Conservation (phyloP, 176 grass and related monocot species). For the Aegilops umbellulata region DNA sequence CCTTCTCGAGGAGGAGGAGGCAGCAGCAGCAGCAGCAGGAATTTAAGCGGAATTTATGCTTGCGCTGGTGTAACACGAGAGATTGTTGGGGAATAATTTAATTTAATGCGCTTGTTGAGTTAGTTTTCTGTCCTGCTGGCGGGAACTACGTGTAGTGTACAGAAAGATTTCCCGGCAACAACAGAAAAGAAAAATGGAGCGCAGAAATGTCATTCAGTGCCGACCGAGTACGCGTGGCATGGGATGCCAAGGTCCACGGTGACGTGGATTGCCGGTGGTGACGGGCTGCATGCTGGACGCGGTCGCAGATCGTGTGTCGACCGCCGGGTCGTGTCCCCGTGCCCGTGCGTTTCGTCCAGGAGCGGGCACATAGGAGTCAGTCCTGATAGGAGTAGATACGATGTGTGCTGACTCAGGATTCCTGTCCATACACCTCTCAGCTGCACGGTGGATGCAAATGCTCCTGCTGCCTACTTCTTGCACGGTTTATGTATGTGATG, state of each 20-base stretch:
- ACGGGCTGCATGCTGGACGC: neutral
- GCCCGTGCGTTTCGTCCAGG: neutral
- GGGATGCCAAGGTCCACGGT: neutral
- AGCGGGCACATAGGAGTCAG: neutral
- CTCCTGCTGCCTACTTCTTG: neutral
- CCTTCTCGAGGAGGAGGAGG: neutral
- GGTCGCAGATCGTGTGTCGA: neutral
- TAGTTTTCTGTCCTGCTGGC: neutral
- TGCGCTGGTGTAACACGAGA: slow-evolving; percentile 6
- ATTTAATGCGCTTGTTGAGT: neutral
- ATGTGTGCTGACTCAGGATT: neutral
- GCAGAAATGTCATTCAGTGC: neutral
- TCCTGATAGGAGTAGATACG: too few species aligned
- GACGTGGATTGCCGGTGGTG: neutral
- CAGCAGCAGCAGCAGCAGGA: neutral
- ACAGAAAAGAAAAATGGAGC: too few species aligned
- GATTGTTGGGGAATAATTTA: neutral
- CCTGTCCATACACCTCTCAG: neutral
- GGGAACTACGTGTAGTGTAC: neutral
- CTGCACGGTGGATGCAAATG: neutral
- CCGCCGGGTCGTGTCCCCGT: neutral
- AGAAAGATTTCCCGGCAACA: neutral
- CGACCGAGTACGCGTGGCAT: neutral
- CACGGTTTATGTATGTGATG: too few species aligned
- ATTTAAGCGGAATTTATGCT: slow-evolving; percentile 11